phyloP scores from a whole-genome alignment of 805 yeast species.

The Starmerella potacharoeniae region DNA sequence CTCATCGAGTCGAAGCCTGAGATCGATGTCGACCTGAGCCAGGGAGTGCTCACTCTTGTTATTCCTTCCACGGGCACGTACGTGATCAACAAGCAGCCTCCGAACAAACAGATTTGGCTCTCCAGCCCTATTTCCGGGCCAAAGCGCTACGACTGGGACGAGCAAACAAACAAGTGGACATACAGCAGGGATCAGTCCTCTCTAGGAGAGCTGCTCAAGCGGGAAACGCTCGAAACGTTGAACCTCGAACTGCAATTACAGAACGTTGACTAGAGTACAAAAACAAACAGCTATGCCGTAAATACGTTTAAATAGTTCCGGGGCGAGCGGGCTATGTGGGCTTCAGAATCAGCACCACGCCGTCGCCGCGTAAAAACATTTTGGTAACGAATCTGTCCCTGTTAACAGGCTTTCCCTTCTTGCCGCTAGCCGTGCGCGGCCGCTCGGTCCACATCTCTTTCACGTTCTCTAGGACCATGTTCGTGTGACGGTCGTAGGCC shows the following conservation, averaged over 20 bases:
- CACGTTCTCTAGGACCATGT: conserved; percentile 83
- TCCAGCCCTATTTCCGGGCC: conserved; percentile 93
- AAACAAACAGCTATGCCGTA: too few species aligned
- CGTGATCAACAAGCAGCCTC: conserved; percentile 94
- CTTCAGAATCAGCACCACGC: conserved; percentile 60
- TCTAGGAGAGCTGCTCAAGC: conserved; percentile 38
- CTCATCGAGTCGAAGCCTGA: conserved; percentile 52
- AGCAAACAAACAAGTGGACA: conserved; percentile 55
- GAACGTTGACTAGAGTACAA: conserved; percentile 8
- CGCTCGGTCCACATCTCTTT: conserved; percentile 72
- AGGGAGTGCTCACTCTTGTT: conserved; percentile 73
- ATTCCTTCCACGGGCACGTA: conserved; percentile 69
- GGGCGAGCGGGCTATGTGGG: background rate
- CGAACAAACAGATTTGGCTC: conserved; percentile 93
- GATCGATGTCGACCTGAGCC: conserved; percentile 66
- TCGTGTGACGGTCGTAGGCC: conserved; percentile 94
- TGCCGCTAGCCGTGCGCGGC: conserved; percentile 53
- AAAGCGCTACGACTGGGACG: conserved; percentile 60
- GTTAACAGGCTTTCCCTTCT: conserved; percentile 52
- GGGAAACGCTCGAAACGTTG: conserved; percentile 34
- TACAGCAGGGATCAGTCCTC: conserved; percentile 54
- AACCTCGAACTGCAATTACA: conserved; percentile 17
- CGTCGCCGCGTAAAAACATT: conserved; percentile 89
- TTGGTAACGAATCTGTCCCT: conserved; percentile 76
- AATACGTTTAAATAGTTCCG: too few species aligned